Conservation (phyloP, 495 filamentous ascomycete species). For the Cercophora sp. region DNA sequence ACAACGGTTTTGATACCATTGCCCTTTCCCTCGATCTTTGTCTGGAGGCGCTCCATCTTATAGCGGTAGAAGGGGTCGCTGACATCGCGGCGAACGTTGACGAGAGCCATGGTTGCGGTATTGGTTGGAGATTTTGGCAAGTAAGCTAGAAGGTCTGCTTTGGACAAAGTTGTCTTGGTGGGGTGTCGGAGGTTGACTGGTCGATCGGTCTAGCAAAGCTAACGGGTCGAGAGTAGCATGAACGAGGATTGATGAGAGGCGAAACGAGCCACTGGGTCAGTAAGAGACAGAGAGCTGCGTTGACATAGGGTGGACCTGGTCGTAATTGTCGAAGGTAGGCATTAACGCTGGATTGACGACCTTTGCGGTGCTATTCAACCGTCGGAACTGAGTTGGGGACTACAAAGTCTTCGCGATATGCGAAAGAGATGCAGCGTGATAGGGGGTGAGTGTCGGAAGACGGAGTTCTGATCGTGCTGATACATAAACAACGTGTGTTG, state of each 20-base stretch:
- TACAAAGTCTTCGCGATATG: conserved; percentile 84
- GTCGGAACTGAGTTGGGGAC: conserved; percentile 76
- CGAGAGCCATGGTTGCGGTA: conserved; percentile 55
- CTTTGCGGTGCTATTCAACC: conserved; percentile 57
- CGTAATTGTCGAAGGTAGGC: conserved; percentile 44
- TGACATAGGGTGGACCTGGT: conserved; percentile 48
- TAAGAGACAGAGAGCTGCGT: conserved; percentile 44
- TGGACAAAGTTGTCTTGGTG: too few relatives aligned
- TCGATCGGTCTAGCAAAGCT: conserved; percentile 20
- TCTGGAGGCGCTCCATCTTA: conserved; percentile 98
- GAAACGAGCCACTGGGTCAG: conserved; percentile 39
- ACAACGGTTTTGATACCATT: conserved; percentile 97
- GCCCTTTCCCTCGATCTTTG: conserved; percentile 99
- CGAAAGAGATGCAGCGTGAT: conserved; percentile 92
- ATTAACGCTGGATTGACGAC: conserved; percentile 47
- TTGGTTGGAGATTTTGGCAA: conserved; percentile 23
- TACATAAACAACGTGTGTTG: conserved; percentile 54
- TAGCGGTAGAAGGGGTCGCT: conserved; percentile 99
- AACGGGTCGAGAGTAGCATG: conserved; percentile 18
- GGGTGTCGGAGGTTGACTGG: conserved; percentile 3
- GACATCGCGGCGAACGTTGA: conserved; percentile 99
- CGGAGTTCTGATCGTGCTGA: conserved; percentile 52
- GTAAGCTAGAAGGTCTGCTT: conserved; percentile 18
- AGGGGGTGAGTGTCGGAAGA: conserved; percentile 74
- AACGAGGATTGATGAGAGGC: conserved; percentile 19